phyloP scores from a whole-genome alignment of 306 rosid genomes.

The Fragaria vesca region DNA sequence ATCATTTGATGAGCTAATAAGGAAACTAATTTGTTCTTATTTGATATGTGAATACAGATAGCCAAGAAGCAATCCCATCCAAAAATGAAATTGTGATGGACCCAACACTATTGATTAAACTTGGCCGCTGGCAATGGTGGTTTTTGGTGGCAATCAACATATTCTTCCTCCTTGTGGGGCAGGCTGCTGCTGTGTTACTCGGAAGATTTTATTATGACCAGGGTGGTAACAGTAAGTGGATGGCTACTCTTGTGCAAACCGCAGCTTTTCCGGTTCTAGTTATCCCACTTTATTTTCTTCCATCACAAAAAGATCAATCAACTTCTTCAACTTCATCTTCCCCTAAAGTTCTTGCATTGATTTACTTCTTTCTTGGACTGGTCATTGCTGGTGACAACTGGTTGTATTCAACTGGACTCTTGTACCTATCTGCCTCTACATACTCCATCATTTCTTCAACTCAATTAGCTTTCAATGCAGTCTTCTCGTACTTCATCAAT shows the following conservation, averaged over 20 bases:
- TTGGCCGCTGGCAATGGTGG: slow-evolving; percentile 90
- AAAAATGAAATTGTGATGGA: slow-evolving; percentile 23
- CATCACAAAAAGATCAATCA: slow-evolving; percentile 40
- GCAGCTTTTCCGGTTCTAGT: slow-evolving; percentile 66
- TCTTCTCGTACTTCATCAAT: slow-evolving; percentile 83
- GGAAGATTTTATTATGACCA: slow-evolving; percentile 87
- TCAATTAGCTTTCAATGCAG: slow-evolving; percentile 81
- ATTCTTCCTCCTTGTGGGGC: slow-evolving; percentile 66
- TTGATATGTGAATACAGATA: slow-evolving; percentile 38
- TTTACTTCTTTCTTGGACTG: slow-evolving; percentile 64
- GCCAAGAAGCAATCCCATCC: slow-evolving; percentile 48
- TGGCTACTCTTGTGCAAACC: slow-evolving; percentile 93
- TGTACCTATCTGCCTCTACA: slow-evolving; percentile 89
- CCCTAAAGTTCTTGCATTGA: slow-evolving; percentile 28
- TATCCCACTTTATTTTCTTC: slow-evolving; percentile 54
- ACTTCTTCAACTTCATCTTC: slow-evolving; percentile 38
- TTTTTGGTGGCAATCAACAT: slow-evolving; percentile 61
- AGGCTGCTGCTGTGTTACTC: slow-evolving; percentile 76
- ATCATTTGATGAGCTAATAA: background rate
- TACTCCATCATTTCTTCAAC: slow-evolving; percentile 83
- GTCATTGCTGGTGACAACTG: slow-evolving; percentile 70
- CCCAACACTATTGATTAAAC: slow-evolving; percentile 36
- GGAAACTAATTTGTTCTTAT: background rate
- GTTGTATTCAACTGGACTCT: slow-evolving; percentile 77
- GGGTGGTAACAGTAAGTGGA: slow-evolving; percentile 93